phyloP scores from a whole-genome alignment of 2,329 filamentous ascomycete species.

The Rutstroemia sydowiana region DNA sequence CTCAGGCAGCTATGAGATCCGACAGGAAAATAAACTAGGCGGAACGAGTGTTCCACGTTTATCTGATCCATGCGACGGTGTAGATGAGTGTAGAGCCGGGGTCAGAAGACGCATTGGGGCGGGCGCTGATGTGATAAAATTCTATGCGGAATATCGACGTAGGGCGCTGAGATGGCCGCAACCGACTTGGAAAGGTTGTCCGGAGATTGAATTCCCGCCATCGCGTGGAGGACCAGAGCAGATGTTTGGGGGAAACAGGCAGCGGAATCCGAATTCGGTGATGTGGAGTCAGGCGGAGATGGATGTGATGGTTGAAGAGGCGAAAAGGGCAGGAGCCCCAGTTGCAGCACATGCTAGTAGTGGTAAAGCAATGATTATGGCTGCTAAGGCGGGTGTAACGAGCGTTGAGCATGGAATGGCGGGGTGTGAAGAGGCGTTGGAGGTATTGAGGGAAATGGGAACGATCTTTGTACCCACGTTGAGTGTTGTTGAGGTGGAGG shows the following conservation, averaged over 20 bases:
- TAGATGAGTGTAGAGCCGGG: not conserved
- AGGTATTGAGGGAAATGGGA: not conserved
- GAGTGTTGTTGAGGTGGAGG: not conserved
- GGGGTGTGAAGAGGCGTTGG: not conserved
- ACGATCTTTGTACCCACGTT: not conserved
- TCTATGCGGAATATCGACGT: not conserved
- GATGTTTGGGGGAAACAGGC: not conserved
- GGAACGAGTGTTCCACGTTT: not conserved
- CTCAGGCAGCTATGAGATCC: not conserved
- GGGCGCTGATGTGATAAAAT: not conserved
- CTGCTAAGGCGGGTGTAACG: not conserved
- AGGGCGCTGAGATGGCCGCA: not conserved
- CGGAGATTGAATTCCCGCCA: not conserved
- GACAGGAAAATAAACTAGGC: not conserved
- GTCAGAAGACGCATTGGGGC: not conserved
- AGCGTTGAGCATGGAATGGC: not conserved
- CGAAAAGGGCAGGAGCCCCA: not conserved
- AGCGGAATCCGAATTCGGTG: not conserved
- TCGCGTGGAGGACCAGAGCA: not conserved
- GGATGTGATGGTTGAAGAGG: not conserved
- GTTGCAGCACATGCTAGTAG: not conserved
- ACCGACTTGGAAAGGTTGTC: not conserved
- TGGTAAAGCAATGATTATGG: not conserved
- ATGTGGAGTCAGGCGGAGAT: not conserved
- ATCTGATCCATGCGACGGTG: not conserved